phyloP scores from a whole-genome alignment of 2,329 filamentous ascomycete species.

The Cytospora piceicola region DNA sequence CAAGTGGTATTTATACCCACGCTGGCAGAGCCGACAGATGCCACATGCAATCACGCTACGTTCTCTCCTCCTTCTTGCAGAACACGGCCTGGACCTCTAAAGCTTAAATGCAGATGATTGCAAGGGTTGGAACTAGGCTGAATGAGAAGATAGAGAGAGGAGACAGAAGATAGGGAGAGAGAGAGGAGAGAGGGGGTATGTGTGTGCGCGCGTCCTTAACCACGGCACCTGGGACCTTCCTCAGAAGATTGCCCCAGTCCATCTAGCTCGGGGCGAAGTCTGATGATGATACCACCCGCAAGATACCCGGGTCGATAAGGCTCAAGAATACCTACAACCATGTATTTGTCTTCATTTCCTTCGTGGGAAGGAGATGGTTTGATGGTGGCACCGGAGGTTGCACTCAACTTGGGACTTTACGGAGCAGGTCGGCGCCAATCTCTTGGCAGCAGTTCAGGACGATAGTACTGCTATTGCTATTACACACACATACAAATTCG shows the following conservation, averaged over 20 bases:
- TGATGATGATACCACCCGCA: background rate
- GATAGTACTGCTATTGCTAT: too few species aligned
- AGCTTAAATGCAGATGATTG: background rate
- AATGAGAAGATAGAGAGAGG: background rate
- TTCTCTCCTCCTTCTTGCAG: too few species aligned
- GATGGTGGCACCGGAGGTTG: background rate
- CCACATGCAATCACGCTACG: too few species aligned
- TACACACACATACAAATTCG: too few species aligned
- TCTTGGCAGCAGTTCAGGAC: too few species aligned
- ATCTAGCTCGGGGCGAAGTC: background rate
- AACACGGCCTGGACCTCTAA: background rate
- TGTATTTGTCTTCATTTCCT: background rate
- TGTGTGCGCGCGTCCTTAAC: background rate
- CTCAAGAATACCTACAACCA: background rate
- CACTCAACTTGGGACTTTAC: background rate
- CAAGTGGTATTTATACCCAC: too few species aligned
- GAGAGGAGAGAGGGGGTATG: background rate
- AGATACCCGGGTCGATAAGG: background rate
- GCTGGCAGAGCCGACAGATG: too few species aligned
- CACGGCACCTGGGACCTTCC: background rate
- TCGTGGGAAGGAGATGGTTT: constrained; percentile 1
- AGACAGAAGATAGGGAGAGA: background rate
- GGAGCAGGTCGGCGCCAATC: background rate
- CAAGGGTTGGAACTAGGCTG: background rate
- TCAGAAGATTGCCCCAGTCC: background rate